These are phyloP conservation scores for Globisporangium cederbergense DNA, from an alignment of 352 stramenopile species.

Conservation along the genomic window DNA sequence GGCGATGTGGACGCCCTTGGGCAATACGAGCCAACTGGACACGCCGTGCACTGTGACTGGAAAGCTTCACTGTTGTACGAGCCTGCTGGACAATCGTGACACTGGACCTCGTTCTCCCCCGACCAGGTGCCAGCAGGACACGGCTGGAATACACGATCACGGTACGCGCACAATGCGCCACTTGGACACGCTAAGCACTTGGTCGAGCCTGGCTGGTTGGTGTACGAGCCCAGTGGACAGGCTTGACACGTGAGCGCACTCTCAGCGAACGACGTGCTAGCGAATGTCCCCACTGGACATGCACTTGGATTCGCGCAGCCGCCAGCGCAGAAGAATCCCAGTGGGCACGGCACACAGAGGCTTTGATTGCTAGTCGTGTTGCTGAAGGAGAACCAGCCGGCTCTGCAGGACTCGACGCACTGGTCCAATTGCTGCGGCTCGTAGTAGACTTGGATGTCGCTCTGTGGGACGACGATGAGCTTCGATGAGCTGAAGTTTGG, in stretches of 20 bases:
- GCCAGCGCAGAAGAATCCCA: conserved; percentile 46
- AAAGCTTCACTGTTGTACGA: conserved; percentile 30
- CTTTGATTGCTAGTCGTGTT: conserved; percentile 30
- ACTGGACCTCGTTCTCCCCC: conserved; percentile 26
- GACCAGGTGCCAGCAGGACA: conserved; percentile 64
- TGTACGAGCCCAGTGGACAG: conserved; percentile 46
- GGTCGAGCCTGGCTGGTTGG: conserved; percentile 25
- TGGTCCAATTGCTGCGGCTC: conserved; percentile 41
- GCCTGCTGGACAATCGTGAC: conserved; percentile 43
- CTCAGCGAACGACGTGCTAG: conserved; percentile 26
- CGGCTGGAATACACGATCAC: conserved; percentile 12
- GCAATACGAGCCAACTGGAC: conserved; percentile 49
- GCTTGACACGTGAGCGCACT: conserved; percentile 24
- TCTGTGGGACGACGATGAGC: conserved; percentile 33
- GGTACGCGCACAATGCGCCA: conserved; percentile 30
- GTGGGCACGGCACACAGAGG: conserved; percentile 42
- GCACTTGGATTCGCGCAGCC: conserved; percentile 32
- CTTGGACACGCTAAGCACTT: conserved; percentile 38
- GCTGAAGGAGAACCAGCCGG: conserved; percentile 45
- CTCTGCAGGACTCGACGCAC: conserved; percentile 44
- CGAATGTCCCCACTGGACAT: conserved; percentile 44
- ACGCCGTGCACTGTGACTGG: conserved; percentile 34
- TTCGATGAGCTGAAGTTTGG: conserved; percentile 32
- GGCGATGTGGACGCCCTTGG: conserved; percentile 26
- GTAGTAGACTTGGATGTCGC: conserved; percentile 47